Evolutionary conservation across 2,329 filamentous ascomycete species (phyloP), one percentile per base, ranked within the genome.

Genomic region (Aspergillus sp.): DNA sequence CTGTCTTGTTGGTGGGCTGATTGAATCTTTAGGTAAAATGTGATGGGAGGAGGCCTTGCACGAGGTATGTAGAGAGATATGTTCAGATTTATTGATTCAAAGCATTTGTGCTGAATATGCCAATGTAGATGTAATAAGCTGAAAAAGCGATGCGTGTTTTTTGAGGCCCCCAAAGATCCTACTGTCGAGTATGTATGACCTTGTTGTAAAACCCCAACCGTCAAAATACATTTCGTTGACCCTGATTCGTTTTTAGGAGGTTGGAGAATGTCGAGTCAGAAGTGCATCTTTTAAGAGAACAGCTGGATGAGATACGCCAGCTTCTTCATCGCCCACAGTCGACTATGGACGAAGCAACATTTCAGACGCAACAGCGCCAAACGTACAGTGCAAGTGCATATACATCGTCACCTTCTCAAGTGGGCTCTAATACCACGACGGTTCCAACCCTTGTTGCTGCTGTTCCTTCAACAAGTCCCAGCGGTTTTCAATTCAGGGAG

Each of bases 121-220:
- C 7, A 12, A 27, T 30, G 9, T 30, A 61, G 65, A 47, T 68
- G 65, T 32, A 53, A 58, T 8, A 64, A 59, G 31, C 30, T 62
- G 7, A 59, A 57, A 8, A 67, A 65, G n/a, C 53, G 53, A 50
- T 69, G 66, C 19, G 46, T 66, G 0, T 67, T 67, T 45, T 64
- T 65, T 33, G 61, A 65, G 12, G 50, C 57, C 9, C 65, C 65
- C 0, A 63, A 57, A 41, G 60, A 65, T 35, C 58, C 60, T 2
- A 41, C 53, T 7, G 46, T 45, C 3, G 52, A 59, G 63, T 65
- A 54, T 19, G 58, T 39, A 5, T 19, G 19, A 4, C 19, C 19
- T 19, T 19, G 19, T 19, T 19, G 19, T 19, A 19, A 19, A 19
- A 4, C 19, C 19, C 19, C 19, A 19, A 19, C 19, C 29, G 7